Evolutionary conservation across 106 monocot genomes (phyloP), one percentile per base, ranked within the genome.

Genomic region (Dioscorea zingiberensis): DNA sequence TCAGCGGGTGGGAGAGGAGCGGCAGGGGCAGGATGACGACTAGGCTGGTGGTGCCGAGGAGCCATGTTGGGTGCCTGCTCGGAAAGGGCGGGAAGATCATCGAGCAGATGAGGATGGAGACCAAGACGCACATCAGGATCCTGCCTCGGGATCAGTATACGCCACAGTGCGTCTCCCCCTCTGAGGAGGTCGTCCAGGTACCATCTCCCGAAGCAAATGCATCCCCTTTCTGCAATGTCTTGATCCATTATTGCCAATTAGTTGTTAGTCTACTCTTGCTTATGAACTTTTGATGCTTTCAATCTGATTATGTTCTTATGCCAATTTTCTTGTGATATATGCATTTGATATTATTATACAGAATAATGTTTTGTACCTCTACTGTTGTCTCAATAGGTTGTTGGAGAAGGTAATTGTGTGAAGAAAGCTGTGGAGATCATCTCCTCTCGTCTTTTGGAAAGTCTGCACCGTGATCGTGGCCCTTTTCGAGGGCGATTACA

Each of bases 101-200:
- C 23, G 98, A 98, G 80, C 92, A 89, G 63, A 98, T 98, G 98
- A 84, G 93, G 74, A 89, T 84, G 19, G 98, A 98, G 73, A 98
- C 98, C 22, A 86, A 77, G 81, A 93, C 98, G 17, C 98, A 93
- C 70, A 98, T 98, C 38, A 58, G 98, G 64, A 89, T 98, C 47
- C 63, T 98, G 67, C 93, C 98, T 0, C 78, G 98, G 25, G 98
- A 98, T 61, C 84, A 86, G 44, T 65, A 78, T 66, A 88, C 86
- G 12, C 98, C 93, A 2, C 70, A 79, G 44, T 93, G 98, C 25
- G 93, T 98, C 48, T 79, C 89, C 6, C 61, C 59, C 51, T 73
- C 85, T 0, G 98, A 98, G 73, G 98, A 98, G 76, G 67, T 98
- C 27, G 88, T 98, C 58, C 98, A 93, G 98, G 97, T 98, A 77